Percentiles rank a stretch among this genome's conserved stretches.
These are phyloP conservation scores for Ilyonectria destructans DNA, from an alignment of 2,329 filamentous ascomycete species.

Conservation along the genomic window DNA sequence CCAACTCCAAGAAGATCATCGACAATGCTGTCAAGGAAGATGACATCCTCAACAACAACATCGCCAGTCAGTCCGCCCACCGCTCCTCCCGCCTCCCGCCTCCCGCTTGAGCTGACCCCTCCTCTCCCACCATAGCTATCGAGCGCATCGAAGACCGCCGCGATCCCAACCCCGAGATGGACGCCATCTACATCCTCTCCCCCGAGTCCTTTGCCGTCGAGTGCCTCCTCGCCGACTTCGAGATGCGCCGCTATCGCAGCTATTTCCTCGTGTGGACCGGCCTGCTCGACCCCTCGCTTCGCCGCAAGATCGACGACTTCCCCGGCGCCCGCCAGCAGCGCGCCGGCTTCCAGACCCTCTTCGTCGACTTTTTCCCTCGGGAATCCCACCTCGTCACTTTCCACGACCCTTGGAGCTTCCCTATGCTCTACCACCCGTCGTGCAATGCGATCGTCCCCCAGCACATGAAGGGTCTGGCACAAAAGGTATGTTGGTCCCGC, in stretches of 20 bases:
- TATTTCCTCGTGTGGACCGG: slow-evolving; percentile 89
- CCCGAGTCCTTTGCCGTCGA: slow-evolving; percentile 90
- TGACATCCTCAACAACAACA: slow-evolving; percentile 96
- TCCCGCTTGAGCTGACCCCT: slow-evolving; percentile 35
- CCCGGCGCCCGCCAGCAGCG: slow-evolving; percentile 81
- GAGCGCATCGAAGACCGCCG: slow-evolving; percentile 93
- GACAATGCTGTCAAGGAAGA: slow-evolving; percentile 95
- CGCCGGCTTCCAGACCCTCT: slow-evolving; percentile 85
- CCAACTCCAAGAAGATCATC: slow-evolving; percentile 86
- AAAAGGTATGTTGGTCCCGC: slow-evolving; percentile 76
- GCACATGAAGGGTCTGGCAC: slow-evolving; percentile 88
- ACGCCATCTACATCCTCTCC: slow-evolving; percentile 93
- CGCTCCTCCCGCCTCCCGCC: slow-evolving; percentile 24
- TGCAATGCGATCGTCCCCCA: slow-evolving; percentile 88
- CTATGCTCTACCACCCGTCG: slow-evolving; percentile 89
- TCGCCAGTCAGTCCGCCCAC: slow-evolving; percentile 81
- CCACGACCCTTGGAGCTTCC: slow-evolving; percentile 96
- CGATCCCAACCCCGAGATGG: slow-evolving; percentile 88
- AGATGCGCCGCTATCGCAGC: slow-evolving; percentile 85
- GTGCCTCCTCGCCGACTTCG: slow-evolving; percentile 93
- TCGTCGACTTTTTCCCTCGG: slow-evolving; percentile 90
- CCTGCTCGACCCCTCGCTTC: slow-evolving; percentile 79
- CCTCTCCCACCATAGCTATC: slow-evolving; percentile 77
- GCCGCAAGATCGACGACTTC: slow-evolving; percentile 82
- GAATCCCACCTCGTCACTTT: slow-evolving; percentile 95